A percentile compares a stretch with the other conserved stretches of the same genome.
phyloP scores from a whole-genome alignment of 2,329 filamentous ascomycete genomes.

The Graphilbum fragrans region DNA sequence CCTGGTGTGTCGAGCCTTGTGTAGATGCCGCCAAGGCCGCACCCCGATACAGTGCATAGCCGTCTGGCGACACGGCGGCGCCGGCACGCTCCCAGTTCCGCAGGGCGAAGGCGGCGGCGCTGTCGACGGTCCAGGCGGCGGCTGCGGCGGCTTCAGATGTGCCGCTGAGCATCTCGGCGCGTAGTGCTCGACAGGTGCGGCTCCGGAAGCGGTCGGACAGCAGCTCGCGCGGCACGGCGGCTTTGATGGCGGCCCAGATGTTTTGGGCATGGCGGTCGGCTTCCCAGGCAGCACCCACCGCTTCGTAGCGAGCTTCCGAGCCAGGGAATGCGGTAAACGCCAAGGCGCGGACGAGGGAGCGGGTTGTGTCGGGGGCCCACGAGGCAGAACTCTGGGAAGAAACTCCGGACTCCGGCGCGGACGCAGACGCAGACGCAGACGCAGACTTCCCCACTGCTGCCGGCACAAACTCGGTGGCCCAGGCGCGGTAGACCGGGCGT shows the following conservation, averaged over 20 bases:
- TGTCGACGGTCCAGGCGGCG: slow-evolving; percentile 23
- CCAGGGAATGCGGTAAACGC: slow-evolving; percentile 39
- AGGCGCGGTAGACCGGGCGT: slow-evolving; percentile 45
- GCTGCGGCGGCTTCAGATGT: too few relatives aligned
- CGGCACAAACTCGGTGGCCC: slow-evolving; percentile 55
- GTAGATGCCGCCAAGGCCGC: too few relatives aligned
- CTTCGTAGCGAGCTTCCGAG: slow-evolving; percentile 29
- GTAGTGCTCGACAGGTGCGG: slow-evolving; percentile 9
- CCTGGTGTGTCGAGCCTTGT: too few relatives aligned
- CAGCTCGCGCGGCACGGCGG: slow-evolving; percentile 12
- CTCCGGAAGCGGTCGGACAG: slow-evolving; percentile 19
- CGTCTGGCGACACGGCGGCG: too few relatives aligned
- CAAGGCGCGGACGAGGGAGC: slow-evolving; percentile 36
- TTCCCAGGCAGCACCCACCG: slow-evolving; percentile 27
- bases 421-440: slow-evolving; percentile 11
- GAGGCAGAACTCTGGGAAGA: neutral
- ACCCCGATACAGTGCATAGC: too few relatives aligned
- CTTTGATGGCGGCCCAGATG: slow-evolving; percentile 24
- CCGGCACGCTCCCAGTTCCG: slow-evolving; percentile 22
- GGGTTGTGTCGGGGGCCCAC: slow-evolving; percentile 11
- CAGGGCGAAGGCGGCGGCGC: slow-evolving; percentile 28
- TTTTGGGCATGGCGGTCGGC: slow-evolving; percentile 25
- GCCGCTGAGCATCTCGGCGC: neutral
- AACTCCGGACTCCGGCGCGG: neutral
- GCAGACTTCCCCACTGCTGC: slow-evolving; percentile 25